Percentiles rank a stretch among this genome's conserved stretches.
These are phyloP conservation scores for Saccharomycopsis sp. DNA, from an alignment of 805 yeast species.

Conservation along the genomic window DNA sequence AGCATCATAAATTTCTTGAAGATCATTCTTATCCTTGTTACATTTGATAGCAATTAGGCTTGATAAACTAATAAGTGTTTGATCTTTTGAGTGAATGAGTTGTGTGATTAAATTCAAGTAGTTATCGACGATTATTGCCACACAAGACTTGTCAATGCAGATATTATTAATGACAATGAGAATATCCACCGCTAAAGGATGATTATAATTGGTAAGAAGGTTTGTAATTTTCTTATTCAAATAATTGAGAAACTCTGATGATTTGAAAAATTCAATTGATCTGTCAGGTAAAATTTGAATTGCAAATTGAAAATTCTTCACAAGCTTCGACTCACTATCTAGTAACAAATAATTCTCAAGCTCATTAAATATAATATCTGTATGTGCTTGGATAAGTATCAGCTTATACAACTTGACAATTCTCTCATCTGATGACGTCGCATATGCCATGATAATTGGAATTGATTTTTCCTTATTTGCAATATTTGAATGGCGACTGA, in stretches of 20 bases:
- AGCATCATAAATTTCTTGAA: neutral
- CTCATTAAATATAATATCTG: neutral
- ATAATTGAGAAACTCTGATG: slow-evolving; percentile 10
- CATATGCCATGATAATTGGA: slow-evolving; percentile 8
- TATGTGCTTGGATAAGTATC: neutral
- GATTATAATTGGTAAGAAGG: slow-evolving; percentile 1
- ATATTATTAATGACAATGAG: slow-evolving; percentile 15
- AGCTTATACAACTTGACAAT: neutral
- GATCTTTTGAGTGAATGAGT: neutral
- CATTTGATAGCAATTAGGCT: slow-evolving; percentile 16
- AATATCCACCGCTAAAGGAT: slow-evolving; percentile 3
- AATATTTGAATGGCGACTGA: neutral
- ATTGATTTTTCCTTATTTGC: slow-evolving; percentile 1
- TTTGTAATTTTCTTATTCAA: slow-evolving; percentile 11
- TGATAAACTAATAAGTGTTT: neutral
- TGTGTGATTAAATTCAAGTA: slow-evolving; percentile 11
- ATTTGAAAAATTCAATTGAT: slow-evolving; percentile 12
- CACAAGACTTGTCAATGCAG: slow-evolving; percentile 12
- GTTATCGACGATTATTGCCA: slow-evolving; percentile 6
- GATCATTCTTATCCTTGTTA: slow-evolving; percentile 2
- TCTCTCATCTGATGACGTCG: neutral
- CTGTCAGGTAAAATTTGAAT: slow-evolving; percentile 12
- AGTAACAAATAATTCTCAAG: slow-evolving; percentile 1
- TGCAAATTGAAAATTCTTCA: slow-evolving; percentile 12
- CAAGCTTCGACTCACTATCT: neutral